Percentiles rank a stretch among this genome's conserved stretches.
Evolutionary conservation across 495 filamentous ascomycete species (phyloP).

Genomic region (Jackrogersella minutella): DNA sequence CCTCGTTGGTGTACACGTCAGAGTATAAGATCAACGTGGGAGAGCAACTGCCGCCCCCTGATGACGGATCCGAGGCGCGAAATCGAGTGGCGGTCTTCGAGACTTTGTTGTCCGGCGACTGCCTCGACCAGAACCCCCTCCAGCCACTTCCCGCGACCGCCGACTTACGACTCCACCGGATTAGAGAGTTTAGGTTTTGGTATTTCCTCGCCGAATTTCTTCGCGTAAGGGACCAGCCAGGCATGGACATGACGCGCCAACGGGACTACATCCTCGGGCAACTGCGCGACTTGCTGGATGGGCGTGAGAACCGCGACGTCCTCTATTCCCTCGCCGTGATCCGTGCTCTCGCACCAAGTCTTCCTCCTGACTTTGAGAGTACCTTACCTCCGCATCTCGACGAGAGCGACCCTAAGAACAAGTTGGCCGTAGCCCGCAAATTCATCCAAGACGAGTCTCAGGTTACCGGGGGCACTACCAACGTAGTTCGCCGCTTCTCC

Average conservation of each 20-base stretch:
- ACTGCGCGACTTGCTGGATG: conserved; percentile 74
- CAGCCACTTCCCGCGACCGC: conserved; percentile 49
- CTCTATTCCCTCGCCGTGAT: conserved; percentile 87
- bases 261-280: conserved; percentile 69
- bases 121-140: conserved; percentile 67
- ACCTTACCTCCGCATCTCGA: conserved; percentile 67
- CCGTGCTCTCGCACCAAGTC: conserved; percentile 73
- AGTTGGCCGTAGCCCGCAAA: conserved; percentile 79
- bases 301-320: conserved; percentile 87
- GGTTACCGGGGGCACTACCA: conserved; percentile 75
- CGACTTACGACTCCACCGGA: conserved; percentile 60
- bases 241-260: conserved; percentile 60
- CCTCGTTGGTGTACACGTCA: conserved; percentile 50
- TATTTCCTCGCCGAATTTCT: conserved; percentile 74
- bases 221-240: conserved; percentile 62
- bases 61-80: conserved; percentile 67
- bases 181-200: conserved; percentile 82
- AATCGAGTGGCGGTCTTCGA: conserved; percentile 77
- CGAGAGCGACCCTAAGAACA: conserved; percentile 73
- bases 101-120: conserved; percentile 72
- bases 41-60: conserved; percentile 44
- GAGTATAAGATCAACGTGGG: conserved; percentile 43
- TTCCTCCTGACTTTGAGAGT: conserved; percentile 69
- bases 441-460: conserved; percentile 80
- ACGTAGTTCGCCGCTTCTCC: conserved; percentile 80